phyloP scores from a whole-genome alignment of 441 rosid species.

The Erodium moschatum region DNA sequence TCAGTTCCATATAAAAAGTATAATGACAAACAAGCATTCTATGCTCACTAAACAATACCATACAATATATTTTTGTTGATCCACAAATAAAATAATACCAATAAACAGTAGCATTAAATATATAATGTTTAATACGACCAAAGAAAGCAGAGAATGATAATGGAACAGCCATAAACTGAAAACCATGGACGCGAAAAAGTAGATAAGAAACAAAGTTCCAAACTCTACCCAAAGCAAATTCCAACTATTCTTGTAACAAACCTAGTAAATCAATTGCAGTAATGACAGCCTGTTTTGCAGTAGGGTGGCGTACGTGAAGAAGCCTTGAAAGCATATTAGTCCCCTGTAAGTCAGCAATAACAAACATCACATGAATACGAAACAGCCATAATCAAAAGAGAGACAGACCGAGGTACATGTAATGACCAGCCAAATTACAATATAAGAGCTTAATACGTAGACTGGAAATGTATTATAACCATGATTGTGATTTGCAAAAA shows the following conservation, averaged over 20 bases:
- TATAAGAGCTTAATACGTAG: too few species aligned
- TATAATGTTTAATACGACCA: background rate
- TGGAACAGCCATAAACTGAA: background rate
- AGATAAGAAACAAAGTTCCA: background rate
- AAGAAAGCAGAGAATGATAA: background rate
- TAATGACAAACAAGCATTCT: background rate
- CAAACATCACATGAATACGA: slow-evolving; percentile 1
- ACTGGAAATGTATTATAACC: too few species aligned
- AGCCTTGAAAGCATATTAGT: slow-evolving; percentile 98
- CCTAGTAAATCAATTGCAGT: slow-evolving; percentile 98
- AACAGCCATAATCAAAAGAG: background rate
- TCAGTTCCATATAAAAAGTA: background rate
- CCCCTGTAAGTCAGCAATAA: slow-evolving; percentile 53
- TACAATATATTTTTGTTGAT: background rate
- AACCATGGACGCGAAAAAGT: background rate
- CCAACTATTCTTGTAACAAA: slow-evolving; percentile 25
- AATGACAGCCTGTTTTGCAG: slow-evolving; percentile 98
- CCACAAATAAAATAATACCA: background rate
- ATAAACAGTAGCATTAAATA: background rate
- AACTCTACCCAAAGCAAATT: background rate
- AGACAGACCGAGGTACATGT: too few species aligned
- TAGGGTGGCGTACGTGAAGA: slow-evolving; percentile 88
- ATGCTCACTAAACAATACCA: background rate
- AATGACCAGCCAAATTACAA: too few species aligned
- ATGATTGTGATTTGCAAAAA: background rate